Conservation (phyloP, 108 stramenopile genomes). For the Skeletonema potamos region DNA sequence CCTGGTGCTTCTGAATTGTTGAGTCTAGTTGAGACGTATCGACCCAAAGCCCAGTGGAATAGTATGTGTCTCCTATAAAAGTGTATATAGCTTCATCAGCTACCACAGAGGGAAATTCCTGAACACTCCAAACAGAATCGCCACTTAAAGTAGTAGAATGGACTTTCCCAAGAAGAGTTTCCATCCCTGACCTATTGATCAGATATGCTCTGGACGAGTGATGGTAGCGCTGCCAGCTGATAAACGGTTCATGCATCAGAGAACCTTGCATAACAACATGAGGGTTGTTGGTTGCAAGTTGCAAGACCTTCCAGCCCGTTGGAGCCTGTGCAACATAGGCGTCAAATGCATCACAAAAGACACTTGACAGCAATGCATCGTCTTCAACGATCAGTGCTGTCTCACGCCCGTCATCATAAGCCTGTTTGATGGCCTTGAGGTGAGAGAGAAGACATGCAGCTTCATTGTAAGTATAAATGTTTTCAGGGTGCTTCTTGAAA, state of each 20-base stretch:
- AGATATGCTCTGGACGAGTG: neutral
- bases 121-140: neutral
- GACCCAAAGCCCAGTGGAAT: too few relatives aligned
- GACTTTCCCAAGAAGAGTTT: neutral
- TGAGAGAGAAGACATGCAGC: slow-evolving; percentile 1
- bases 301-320: neutral
- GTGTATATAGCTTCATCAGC: neutral
- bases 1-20: neutral
- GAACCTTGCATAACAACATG: neutral
- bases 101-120: neutral
- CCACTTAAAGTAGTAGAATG: neutral
- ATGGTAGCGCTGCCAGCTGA: neutral
- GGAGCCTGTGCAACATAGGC: neutral
- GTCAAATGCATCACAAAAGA: neutral
- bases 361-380: neutral
- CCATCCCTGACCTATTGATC: neutral
- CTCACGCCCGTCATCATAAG: neutral
- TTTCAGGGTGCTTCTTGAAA: too few relatives aligned
- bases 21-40: too few relatives aligned
- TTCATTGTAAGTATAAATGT: neutral
- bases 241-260: neutral
- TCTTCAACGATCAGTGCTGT: neutral
- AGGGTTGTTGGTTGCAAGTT: neutral
- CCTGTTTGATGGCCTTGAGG: neutral
- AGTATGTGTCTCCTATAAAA: neutral